Evolutionary conservation across 2,329 filamentous ascomycete genomes (phyloP), one percentile per base, ranked within the genome.

Genomic region (Raffaelea arxii): DNA sequence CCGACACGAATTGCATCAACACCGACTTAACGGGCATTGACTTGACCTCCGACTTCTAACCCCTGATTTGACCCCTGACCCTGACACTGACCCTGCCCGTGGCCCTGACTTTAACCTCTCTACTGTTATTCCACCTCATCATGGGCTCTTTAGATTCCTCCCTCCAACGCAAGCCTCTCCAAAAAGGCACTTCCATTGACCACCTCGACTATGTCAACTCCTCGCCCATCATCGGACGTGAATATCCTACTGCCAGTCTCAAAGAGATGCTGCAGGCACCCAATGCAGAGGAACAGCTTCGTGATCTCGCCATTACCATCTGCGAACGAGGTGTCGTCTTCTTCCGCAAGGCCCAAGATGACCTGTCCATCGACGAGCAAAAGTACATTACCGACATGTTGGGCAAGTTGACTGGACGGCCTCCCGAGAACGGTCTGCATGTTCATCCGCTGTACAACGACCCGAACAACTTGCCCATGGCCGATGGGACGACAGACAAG

Each of bases 381-480:
- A 62, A 62, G 47, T 46, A 58, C 39, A 54, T 61, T 36, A 62
- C 58, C n/a, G 54, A 60, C 41, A 45, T 57, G 52, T 51, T 62
- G 6, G 59, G 59, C 6, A 59, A 58, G 41, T 32, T 63, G 19
- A 61, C 60, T 4, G 60, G 59, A 16, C 54, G 60, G 16, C 60
- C 59, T 4, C 46, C 52, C 18, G 58, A 56, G 45, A 56, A 62
- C 36, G 59, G 59, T 6, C 46, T 62, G 12, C 59, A 62, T 43
- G 58, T 61, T 4, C 59, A 62, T 30, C 60, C 59, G 3, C 44
- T 46, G 7, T 63, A 59, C 40, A 62, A 64, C 32, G 62, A 64
- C 44, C 61, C 61, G 2, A 63, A 63, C 45, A 64, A 64, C 45
- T 46, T 63, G 21, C 58, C 56, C 1, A 64, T 65, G 61, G 61